Evolutionary conservation across 176 grass and related monocot species (phyloP).

Genomic region (Carex cristatella): DNA sequence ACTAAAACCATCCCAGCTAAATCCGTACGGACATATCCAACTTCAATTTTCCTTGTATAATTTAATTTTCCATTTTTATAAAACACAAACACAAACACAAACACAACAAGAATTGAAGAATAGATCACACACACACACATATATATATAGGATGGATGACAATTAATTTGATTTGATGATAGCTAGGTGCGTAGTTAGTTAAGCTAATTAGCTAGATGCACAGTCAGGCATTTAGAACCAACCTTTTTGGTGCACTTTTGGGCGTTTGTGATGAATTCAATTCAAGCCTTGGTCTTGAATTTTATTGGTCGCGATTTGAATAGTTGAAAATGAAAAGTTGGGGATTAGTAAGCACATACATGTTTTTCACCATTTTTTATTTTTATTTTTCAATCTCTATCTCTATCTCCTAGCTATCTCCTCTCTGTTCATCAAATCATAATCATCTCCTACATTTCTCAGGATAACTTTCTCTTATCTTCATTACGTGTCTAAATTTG

Average conservation of each 20-base stretch:
- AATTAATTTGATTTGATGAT: background rate
- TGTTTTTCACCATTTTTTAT: background rate
- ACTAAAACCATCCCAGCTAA: background rate
- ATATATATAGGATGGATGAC: background rate
- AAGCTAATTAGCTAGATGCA: background rate
- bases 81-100: background rate
- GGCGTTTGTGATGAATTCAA: background rate
- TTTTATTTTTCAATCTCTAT: background rate
- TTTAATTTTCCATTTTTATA: background rate
- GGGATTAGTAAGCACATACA: background rate
- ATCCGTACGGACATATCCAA: background rate
- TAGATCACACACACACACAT: no score
- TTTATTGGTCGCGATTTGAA: background rate
- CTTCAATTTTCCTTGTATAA: background rate
- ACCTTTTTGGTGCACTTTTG: constrained; percentile 16
- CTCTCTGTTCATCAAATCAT: background rate
- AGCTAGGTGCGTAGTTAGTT: background rate
- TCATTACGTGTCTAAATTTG: background rate
- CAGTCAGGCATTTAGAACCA: background rate
- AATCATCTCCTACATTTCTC: background rate
- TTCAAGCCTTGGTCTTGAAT: no score
- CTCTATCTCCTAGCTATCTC: background rate
- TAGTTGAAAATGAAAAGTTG: constrained; percentile 9
- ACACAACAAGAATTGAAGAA: background rate
- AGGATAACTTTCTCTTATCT: background rate